phyloP scores from a whole-genome alignment of 306 rosid species.

The Geum urbanum region DNA sequence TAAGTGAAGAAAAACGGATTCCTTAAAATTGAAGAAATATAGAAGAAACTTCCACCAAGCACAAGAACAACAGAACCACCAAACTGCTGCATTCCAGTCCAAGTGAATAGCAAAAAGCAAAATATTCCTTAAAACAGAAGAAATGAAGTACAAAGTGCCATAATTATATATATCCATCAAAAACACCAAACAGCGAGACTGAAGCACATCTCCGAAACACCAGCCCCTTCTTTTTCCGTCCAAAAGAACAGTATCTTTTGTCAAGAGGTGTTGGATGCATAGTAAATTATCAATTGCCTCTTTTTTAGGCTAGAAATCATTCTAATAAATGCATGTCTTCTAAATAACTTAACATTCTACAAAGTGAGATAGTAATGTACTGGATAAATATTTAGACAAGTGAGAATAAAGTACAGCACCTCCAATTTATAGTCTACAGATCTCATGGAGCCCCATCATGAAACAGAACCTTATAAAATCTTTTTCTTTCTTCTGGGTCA shows the following conservation, averaged over 20 bases:
- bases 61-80: not conserved
- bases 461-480: conserved; percentile 76
- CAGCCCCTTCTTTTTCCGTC: not conserved
- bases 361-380: not conserved
- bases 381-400: not conserved
- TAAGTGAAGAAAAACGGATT: not conserved
- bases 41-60: not conserved
- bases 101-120: not conserved
- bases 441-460: conserved; percentile 54
- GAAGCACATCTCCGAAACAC: not conserved
- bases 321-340: not conserved
- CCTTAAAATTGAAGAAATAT: not conserved
- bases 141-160: not conserved
- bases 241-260: not conserved
- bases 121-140: not conserved
- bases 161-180: not conserved
- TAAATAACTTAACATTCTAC: not conserved
- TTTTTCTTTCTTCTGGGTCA: conserved; percentile 86
- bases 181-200: not conserved
- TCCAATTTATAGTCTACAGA: not conserved
- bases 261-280: not conserved
- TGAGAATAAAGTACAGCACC: not conserved
- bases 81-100: not conserved
- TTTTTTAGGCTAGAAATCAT: not conserved
- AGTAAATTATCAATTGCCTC: not conserved